Percentiles rank a stretch among this genome's conserved stretches.
These are phyloP conservation scores for Trebouxiophyceae sp. DNA, from an alignment of 163 green algal genomes.

Conservation along the genomic window DNA sequence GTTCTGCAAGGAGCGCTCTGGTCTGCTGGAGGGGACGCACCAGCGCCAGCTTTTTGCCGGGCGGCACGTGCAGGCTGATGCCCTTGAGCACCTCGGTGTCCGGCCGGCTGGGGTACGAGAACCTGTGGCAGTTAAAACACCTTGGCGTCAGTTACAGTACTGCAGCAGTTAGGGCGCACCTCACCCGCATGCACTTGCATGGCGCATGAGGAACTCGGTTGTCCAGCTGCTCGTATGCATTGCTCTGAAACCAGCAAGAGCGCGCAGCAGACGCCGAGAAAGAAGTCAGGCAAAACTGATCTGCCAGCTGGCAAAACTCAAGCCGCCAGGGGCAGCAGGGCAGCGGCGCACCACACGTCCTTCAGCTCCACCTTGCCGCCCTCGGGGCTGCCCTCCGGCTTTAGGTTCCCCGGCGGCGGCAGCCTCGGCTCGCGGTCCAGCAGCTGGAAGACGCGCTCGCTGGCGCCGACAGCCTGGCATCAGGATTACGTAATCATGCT, in stretches of 20 bases:
- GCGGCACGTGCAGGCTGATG: slow-evolving; percentile 22
- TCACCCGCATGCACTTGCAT: no score
- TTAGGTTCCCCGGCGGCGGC: slow-evolving; percentile 9
- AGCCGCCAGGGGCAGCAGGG: no score
- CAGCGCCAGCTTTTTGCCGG: slow-evolving; percentile 23
- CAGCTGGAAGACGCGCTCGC: slow-evolving; percentile 42
- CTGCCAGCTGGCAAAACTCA: no score
- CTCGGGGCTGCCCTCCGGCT: slow-evolving; percentile 18
- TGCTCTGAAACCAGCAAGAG: no score
- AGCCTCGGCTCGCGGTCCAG: slow-evolving; percentile 32
- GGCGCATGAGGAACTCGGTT: no score
- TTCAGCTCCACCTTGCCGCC: slow-evolving; percentile 21
- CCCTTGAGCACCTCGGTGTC: slow-evolving; percentile 22
- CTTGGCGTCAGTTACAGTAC: no score
- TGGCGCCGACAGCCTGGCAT: slow-evolving; percentile 42
- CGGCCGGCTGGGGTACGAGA: slow-evolving; percentile 23
- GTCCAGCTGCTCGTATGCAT: no score
- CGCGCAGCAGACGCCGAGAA: no score
- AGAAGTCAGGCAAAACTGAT: no score
- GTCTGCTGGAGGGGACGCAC: slow-evolving; percentile 15
- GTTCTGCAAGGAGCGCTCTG: no score
- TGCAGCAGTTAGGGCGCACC: no score
- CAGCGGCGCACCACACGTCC: slow-evolving; percentile 17
- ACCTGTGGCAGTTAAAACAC: slow-evolving; percentile 8
- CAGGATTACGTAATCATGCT: no score